Evolutionary conservation across 176 grass and related monocot species (phyloP).

Genomic region (Triticum monococcum): DNA sequence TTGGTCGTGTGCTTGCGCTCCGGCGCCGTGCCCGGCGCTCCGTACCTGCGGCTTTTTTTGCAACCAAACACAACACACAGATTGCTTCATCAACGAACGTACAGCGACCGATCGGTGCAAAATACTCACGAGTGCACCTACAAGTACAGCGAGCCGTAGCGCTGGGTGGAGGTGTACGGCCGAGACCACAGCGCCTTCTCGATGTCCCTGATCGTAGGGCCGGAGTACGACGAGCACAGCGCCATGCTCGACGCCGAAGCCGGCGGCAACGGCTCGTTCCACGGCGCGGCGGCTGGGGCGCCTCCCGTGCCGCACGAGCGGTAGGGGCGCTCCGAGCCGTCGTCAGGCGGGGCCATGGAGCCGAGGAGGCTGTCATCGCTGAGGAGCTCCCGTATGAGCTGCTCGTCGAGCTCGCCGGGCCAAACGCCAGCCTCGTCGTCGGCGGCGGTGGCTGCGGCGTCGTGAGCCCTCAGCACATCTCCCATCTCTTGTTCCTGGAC

Average conservation of each 20-base stretch:
- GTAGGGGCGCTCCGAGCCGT: neutral
- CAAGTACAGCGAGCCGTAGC: constrained; percentile 33
- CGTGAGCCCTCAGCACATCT: neutral
- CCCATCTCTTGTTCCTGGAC: constrained; percentile 24
- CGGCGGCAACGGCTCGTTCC: neutral
- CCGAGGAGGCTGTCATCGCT: constrained; percentile 38
- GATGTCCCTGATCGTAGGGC: constrained; percentile 64
- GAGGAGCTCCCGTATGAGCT: constrained; percentile 65
- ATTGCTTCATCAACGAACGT: neutral
- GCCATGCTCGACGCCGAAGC: constrained; percentile 28
- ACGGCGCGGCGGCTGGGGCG: neutral
- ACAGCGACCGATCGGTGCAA: neutral
- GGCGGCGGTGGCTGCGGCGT: neutral
- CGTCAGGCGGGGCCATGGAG: neutral
- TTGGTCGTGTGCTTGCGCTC: constrained; percentile 50
- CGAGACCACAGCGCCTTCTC: constrained; percentile 49
- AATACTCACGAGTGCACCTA: constrained; percentile 7
- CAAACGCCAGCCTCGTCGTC: constrained; percentile 10
- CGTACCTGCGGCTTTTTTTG: constrained; percentile 17
- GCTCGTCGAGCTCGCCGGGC: constrained; percentile 47
- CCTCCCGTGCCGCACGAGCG: neutral
- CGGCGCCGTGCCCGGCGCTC: constrained; percentile 12
- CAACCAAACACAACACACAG: neutral
- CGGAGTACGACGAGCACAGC: constrained; percentile 58
- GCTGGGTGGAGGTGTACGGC: neutral